These are phyloP conservation scores for Scheffersomyces titani DNA, from an alignment of 1,139 yeast genomes.

Conservation along the genomic window DNA sequence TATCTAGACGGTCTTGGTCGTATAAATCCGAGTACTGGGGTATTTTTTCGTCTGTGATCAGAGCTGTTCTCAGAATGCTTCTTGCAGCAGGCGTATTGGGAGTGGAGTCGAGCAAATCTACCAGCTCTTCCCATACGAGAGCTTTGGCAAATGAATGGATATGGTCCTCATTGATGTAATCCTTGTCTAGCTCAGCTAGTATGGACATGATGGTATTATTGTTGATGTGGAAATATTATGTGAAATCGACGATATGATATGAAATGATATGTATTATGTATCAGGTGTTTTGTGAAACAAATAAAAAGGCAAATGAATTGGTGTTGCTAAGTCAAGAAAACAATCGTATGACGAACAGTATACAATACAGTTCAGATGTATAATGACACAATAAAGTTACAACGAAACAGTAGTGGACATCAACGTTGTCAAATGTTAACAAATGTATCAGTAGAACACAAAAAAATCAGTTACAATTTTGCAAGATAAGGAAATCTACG, in stretches of 20 bases:
- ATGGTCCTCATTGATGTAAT: conserved; percentile 38
- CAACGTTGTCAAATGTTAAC: background rate
- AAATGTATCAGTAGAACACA: background rate
- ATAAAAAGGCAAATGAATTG: too few relatives aligned
- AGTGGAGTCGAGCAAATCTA: conserved; percentile 16
- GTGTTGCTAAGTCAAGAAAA: background rate
- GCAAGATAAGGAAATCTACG: background rate
- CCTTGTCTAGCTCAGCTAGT: conserved; percentile 31
- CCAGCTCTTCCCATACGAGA: conserved; percentile 38
- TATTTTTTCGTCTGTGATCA: background rate
- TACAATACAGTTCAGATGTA: background rate
- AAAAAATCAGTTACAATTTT: background rate
- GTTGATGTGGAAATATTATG: background rate
- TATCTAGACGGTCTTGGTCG: background rate
- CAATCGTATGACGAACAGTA: background rate
- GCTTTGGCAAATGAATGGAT: conserved; percentile 45
- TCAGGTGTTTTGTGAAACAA: background rate
- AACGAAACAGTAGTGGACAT: background rate
- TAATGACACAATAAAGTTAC: background rate
- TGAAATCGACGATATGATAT: background rate
- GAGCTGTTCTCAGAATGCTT: background rate
- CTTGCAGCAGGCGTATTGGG: conserved; percentile 7
- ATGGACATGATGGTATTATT: conserved; percentile 1
- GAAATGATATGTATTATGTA: background rate
- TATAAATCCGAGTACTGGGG: background rate